phyloP scores from a whole-genome alignment of 1,284 basidiomycete genomes.

The Ustilago crameri region DNA sequence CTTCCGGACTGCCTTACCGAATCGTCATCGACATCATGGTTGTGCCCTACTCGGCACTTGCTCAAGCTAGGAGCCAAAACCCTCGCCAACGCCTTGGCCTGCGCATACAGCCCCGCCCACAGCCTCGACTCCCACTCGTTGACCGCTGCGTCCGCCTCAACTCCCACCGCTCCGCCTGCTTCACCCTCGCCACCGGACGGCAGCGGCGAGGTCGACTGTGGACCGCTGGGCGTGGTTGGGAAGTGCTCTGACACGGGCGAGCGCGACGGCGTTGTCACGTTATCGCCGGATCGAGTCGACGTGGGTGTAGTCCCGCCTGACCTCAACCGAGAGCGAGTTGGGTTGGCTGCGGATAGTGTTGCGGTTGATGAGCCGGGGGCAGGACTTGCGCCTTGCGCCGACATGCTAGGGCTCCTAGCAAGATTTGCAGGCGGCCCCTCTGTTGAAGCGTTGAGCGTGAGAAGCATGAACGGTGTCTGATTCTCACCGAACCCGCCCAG shows the following conservation, averaged over 20 bases:
- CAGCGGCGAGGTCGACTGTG: neutral
- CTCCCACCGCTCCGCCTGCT: neutral
- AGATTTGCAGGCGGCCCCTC: neutral
- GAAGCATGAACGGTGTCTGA: constrained; percentile 40
- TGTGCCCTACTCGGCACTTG: constrained; percentile 29
- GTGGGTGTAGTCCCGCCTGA: constrained; percentile 41
- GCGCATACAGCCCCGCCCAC: constrained; percentile 35
- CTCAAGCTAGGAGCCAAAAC: constrained; percentile 37
- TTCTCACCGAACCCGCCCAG: neutral
- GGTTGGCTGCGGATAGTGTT: constrained; percentile 23
- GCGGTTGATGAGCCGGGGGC: constrained; percentile 23
- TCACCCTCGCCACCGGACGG: neutral
- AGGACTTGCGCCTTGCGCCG: constrained; percentile 1
- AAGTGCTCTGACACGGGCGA: constrained; percentile 41
- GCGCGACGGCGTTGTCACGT: constrained; percentile 20
- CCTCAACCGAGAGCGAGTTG: constrained; percentile 22
- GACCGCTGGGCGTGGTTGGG: constrained; percentile 4
- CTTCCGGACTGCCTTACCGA: constrained; percentile 5
- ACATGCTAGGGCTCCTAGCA: constrained; percentile 4
- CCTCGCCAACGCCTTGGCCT: constrained; percentile 41
- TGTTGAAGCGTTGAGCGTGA: constrained; percentile 35
- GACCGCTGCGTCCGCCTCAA: neutral
- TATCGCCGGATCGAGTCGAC: constrained; percentile 13
- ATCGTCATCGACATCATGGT: constrained; percentile 15
- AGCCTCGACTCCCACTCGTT: constrained; percentile 22